Percentiles rank a stretch among this genome's conserved stretches.
Evolutionary conservation across 352 stramenopile species (phyloP).

Genomic region (Ophiocytium majus): DNA sequence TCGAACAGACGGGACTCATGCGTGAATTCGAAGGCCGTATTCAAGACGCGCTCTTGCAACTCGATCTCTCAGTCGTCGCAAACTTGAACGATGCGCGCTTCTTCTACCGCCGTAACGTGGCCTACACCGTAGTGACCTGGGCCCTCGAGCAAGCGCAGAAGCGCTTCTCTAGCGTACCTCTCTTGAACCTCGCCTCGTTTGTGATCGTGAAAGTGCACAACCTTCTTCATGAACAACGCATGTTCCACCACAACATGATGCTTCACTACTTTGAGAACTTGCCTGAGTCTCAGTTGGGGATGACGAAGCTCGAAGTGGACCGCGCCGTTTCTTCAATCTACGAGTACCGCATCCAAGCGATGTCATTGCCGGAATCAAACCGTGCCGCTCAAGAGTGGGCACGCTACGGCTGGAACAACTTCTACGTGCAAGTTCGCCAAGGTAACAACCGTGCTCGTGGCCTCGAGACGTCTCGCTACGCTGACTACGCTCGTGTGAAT

Average conservation of each 20-base stretch:
- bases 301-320: neutral
- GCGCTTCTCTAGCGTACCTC: neutral
- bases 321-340: constrained; percentile 4
- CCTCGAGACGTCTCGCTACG: too few species aligned
- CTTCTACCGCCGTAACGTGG: neutral
- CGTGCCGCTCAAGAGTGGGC: neutral
- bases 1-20: neutral
- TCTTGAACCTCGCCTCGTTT: neutral
- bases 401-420: neutral
- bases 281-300: neutral
- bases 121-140: constrained; percentile 8
- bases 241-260: constrained; percentile 10
- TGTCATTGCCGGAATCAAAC: neutral
- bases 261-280: constrained; percentile 11
- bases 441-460: neutral
- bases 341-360: neutral
- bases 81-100: neutral
- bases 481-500: neutral
- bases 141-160: constrained; percentile 4
- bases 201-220: neutral
- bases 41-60: neutral
- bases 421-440: neutral
- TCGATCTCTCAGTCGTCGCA: neutral
- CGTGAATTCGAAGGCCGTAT: neutral
- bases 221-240: neutral